Evolutionary conservation across 345 rosid species (phyloP).

Genomic region (Garcia nutans): DNA sequence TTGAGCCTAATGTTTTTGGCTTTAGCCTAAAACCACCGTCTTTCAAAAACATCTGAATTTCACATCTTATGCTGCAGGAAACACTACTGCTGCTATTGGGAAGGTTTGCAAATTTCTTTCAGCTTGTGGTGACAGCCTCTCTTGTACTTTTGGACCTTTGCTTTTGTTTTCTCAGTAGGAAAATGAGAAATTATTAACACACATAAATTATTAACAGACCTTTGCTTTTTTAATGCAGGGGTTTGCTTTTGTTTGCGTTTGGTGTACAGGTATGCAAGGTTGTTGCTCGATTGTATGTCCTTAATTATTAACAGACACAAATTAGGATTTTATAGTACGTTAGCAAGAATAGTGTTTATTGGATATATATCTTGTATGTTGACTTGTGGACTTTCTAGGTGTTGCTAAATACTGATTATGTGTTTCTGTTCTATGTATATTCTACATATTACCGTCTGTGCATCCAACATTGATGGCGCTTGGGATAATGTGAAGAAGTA

Average conservation of each 20-base stretch:
- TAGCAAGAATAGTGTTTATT: no score
- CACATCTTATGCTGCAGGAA: no score
- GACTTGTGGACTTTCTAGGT: not conserved
- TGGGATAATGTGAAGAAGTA: slow-evolving; percentile 99
- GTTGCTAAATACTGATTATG: not conserved
- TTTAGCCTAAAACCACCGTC: not conserved
- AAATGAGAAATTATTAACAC: not conserved
- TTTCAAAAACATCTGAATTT: not conserved
- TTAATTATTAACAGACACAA: not conserved
- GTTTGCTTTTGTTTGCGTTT: slow-evolving; percentile 36
- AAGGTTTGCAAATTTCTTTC: slow-evolving; percentile 43
- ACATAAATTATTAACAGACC: no score
- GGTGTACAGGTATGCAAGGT: slow-evolving; percentile 75
- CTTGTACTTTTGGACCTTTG: not conserved
- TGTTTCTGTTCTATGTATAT: not conserved
- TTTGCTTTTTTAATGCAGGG: not conserved
- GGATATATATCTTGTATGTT: not conserved
- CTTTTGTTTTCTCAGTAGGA: not conserved
- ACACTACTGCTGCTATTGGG: slow-evolving; percentile 83
- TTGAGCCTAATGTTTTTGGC: not conserved
- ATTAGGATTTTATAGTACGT: not conserved
- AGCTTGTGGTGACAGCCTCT: not conserved
- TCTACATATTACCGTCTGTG: slow-evolving; percentile 78
- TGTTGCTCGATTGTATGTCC: not conserved
- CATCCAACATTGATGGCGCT: slow-evolving; percentile 96